These are phyloP conservation scores for Yamadazyma endophytica DNA, from an alignment of 805 yeast species.

Conservation along the genomic window DNA sequence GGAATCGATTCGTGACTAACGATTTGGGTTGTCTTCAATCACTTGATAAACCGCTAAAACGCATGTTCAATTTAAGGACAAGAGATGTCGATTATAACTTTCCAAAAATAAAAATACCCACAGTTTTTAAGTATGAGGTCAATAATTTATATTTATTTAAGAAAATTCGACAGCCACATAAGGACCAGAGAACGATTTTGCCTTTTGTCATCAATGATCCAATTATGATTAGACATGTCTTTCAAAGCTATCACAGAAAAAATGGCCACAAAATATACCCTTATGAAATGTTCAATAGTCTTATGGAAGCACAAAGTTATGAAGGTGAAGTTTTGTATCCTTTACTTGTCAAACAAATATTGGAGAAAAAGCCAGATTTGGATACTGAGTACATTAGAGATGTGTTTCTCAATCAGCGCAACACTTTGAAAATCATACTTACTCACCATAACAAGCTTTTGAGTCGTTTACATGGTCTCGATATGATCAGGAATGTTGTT, in stretches of 20 bases:
- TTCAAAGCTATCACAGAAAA: conserved; percentile 5
- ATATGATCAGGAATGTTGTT: neutral
- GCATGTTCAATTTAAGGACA: conserved; percentile 3
- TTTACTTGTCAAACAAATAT: conserved; percentile 9
- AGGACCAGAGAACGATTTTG: conserved; percentile 9
- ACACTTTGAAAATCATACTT: conserved; percentile 10
- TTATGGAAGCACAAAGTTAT: conserved; percentile 10
- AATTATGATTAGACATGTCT: conserved; percentile 4
- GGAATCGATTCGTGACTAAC: conserved; percentile 7
- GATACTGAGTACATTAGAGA: conserved; percentile 5
- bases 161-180: conserved; percentile 4
- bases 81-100: conserved; percentile 5
- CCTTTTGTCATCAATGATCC: conserved; percentile 10
- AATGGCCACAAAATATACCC: conserved; percentile 3
- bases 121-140: conserved; percentile 5
- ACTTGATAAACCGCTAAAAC: conserved; percentile 7
- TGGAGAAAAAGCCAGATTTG: conserved; percentile 4
- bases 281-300: conserved; percentile 4
- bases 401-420: conserved; percentile 5
- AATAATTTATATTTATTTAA: conserved; percentile 7
- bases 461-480: conserved; percentile 1
- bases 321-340: conserved; percentile 12
- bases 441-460: conserved; percentile 7
- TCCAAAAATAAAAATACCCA: conserved; percentile 9
- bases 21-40: conserved; percentile 8